A percentile compares a stretch with the other conserved stretches of the same genome.
phyloP scores from a whole-genome alignment of 2,329 filamentous ascomycete species.

The Tolypocladium guangdongense region DNA sequence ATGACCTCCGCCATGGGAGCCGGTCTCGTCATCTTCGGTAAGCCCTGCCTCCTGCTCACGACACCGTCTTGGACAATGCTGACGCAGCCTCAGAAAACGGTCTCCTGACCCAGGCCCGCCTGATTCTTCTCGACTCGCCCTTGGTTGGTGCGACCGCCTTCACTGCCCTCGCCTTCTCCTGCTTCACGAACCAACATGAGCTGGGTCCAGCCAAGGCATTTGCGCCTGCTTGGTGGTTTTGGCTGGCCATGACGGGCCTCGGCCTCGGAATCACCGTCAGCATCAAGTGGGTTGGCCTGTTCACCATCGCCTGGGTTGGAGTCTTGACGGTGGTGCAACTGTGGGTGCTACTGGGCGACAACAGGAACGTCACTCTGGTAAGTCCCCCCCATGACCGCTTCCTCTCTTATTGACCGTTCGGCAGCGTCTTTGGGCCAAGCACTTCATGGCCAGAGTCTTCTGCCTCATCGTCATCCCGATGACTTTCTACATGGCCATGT shows the following conservation, averaged over 20 bases:
- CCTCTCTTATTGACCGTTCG: conserved; percentile 6
- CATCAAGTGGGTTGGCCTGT: conserved; percentile 98
- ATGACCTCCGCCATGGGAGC: conserved; percentile 76
- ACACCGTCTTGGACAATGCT: conserved; percentile 10
- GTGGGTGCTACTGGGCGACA: conserved; percentile 89
- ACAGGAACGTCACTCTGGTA: conserved; percentile 70
- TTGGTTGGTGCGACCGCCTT: conserved; percentile 88
- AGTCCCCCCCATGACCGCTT: conserved; percentile 13
- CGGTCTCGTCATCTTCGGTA: conserved; percentile 82
- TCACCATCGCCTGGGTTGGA: conserved; percentile 98
- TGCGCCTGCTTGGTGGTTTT: conserved; percentile 92
- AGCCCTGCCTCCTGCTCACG: conserved; percentile 19
- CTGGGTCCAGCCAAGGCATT: conserved; percentile 84
- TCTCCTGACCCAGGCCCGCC: conserved; percentile 83
- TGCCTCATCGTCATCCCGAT: conserved; percentile 83
- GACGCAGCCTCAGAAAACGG: conserved; percentile 63
- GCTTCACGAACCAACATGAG: conserved; percentile 95
- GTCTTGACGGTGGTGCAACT: conserved; percentile 82
- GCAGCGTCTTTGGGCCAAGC: conserved; percentile 77
- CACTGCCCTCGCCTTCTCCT: conserved; percentile 80
- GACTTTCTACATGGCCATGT: conserved; percentile 93
- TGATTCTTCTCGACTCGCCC: conserved; percentile 93
- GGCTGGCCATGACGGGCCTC: conserved; percentile 78
- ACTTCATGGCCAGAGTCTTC: conserved; percentile 83
- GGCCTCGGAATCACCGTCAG: conserved; percentile 83